These are phyloP conservation scores for Crucibulum laeve DNA, from an alignment of 768 basidiomycete genomes.

Conservation along the genomic window DNA sequence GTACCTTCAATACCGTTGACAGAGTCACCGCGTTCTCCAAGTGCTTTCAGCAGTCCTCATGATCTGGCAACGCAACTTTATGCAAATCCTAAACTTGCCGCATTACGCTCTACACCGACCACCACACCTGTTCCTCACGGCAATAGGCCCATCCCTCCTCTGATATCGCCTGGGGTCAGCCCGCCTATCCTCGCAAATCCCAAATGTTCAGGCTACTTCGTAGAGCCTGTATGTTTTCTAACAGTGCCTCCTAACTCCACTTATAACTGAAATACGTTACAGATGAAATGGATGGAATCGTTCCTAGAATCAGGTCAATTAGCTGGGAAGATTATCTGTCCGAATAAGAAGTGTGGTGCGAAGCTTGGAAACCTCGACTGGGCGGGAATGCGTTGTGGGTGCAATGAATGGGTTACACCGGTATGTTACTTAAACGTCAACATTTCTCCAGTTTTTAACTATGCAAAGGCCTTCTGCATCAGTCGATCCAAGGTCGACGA, in stretches of 20 bases:
- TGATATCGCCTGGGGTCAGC: conserved; percentile 30
- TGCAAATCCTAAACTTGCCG: conserved; percentile 38
- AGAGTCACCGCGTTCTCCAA: conserved; percentile 19
- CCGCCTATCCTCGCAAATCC: conserved; percentile 71
- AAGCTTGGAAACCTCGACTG: conserved; percentile 98
- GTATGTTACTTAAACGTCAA: conserved; percentile 35
- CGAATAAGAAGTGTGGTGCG: conserved; percentile 83
- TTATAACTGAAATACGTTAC: not conserved
- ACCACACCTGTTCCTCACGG: not conserved
- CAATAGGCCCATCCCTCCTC: conserved; percentile 1
- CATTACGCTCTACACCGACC: conserved; percentile 22
- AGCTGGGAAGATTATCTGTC: conserved; percentile 88
- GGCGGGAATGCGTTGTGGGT: conserved; percentile 91
- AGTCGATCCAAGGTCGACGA: conserved; percentile 68
- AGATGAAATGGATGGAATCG: conserved; percentile 97
- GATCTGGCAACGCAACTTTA: conserved; percentile 39
- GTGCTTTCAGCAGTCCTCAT: conserved; percentile 28
- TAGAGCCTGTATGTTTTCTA: conserved; percentile 74
- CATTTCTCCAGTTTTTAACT: not conserved
- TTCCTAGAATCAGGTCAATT: conserved; percentile 71
- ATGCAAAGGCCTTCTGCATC: conserved; percentile 57
- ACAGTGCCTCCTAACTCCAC: not conserved
- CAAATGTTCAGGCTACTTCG: conserved; percentile 94
- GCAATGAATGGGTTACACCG: conserved; percentile 89
- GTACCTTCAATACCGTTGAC: conserved; percentile 3